A percentile compares a stretch with the other conserved stretches of the same genome.
These are phyloP conservation scores for Penicillium vulpinum DNA, from an alignment of 2,329 filamentous ascomycete genomes.

Conservation along the genomic window DNA sequence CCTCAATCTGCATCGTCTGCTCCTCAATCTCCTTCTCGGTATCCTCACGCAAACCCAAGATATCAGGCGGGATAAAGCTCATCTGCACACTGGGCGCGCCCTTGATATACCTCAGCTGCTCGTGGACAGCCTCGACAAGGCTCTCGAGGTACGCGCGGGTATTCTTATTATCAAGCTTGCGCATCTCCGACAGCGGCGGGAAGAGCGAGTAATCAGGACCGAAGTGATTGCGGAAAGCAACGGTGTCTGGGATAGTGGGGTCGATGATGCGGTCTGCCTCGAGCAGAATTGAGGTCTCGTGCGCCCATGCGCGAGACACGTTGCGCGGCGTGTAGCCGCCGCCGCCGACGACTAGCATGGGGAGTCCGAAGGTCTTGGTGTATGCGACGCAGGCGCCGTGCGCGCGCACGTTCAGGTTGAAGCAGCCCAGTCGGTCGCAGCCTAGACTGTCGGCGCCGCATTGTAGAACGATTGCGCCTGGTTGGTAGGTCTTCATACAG, in stretches of 20 bases:
- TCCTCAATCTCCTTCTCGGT: slow-evolving; percentile 50
- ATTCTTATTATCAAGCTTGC: slow-evolving; percentile 73
- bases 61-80: slow-evolving; percentile 74
- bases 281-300: slow-evolving; percentile 90
- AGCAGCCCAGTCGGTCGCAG: slow-evolving; percentile 88
- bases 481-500: slow-evolving; percentile 80
- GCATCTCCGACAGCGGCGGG: slow-evolving; percentile 75
- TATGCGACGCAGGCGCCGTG: slow-evolving; percentile 90
- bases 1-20: slow-evolving; percentile 40
- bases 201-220: slow-evolving; percentile 84
- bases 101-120: slow-evolving; percentile 83
- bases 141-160: slow-evolving; percentile 71
- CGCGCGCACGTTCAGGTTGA: slow-evolving; percentile 94
- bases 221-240: slow-evolving; percentile 87
- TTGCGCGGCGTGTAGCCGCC: slow-evolving; percentile 97
- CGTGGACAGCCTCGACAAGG: slow-evolving; percentile 74
- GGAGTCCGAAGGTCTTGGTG: slow-evolving; percentile 76
- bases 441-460: slow-evolving; percentile 94
- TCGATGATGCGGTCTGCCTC: slow-evolving; percentile 69
- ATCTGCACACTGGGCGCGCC: slow-evolving; percentile 86
- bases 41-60: slow-evolving; percentile 57
- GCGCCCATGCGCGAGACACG: slow-evolving; percentile 93
- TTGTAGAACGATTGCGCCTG: slow-evolving; percentile 87
- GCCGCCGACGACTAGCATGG: slow-evolving; percentile 87
- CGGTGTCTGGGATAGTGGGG: slow-evolving; percentile 72